These are phyloP conservation scores for Wickerhamiella vanderwaltii DNA, from an alignment of 805 yeast genomes.

Conservation along the genomic window DNA sequence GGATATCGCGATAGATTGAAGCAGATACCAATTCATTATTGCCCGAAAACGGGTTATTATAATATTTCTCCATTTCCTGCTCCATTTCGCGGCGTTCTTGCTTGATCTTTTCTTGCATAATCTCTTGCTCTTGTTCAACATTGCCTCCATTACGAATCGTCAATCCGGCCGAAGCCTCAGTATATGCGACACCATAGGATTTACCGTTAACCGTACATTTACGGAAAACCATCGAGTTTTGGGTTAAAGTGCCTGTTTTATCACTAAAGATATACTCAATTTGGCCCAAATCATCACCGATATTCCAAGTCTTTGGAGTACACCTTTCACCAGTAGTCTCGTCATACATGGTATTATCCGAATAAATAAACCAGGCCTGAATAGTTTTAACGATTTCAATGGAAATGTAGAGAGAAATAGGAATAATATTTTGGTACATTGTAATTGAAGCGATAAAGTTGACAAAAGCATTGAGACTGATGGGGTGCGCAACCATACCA, in stretches of 20 bases:
- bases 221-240: conserved; percentile 74
- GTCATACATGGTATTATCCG: conserved; percentile 61
- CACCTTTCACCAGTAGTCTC: conserved; percentile 63
- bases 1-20: conserved; percentile 44
- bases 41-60: conserved; percentile 37
- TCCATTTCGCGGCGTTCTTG: conserved; percentile 39
- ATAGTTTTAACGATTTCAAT: conserved; percentile 69
- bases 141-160: conserved; percentile 51
- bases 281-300: conserved; percentile 76
- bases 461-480: conserved; percentile 55
- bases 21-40: conserved; percentile 48
- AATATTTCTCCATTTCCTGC: conserved; percentile 27
- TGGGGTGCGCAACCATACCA: conserved; percentile 46
- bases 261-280: conserved; percentile 73
- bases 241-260: conserved; percentile 76
- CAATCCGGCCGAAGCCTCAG: conserved; percentile 62
- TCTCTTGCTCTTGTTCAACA: conserved; percentile 36
- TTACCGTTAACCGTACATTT: conserved; percentile 62
- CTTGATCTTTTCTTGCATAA: conserved; percentile 33
- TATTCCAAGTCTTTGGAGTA: conserved; percentile 73
- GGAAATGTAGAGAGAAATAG: conserved; percentile 67
- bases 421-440: conserved; percentile 65
- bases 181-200: conserved; percentile 61
- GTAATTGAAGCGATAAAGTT: conserved; percentile 65
- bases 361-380: conserved; percentile 66